Evolutionary conservation across 257 asterid species (phyloP), one percentile per base, ranked within the genome.

Genomic region (Ehretia macrophylla): DNA sequence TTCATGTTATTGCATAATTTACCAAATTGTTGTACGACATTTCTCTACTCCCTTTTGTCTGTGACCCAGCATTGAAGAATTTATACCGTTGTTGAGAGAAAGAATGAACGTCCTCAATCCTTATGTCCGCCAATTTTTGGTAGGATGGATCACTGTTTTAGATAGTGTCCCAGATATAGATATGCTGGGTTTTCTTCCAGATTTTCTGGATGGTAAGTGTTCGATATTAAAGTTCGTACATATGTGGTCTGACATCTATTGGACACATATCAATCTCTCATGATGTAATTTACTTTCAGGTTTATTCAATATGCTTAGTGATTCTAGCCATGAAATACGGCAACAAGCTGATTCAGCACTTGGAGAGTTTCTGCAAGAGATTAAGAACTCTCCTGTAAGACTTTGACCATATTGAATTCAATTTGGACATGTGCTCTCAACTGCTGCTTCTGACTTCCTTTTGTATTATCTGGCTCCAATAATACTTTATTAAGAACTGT

Each of bases 341-440:
- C 99, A 94, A 65, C 99, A 94, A 83, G 97, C 97, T 68, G 99
- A 94, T 90, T 94, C 97, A 14, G 99, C 99, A 27, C 99, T 94
- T 73, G 82, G 95, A 46, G 99, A 94, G 64, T 90, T 94, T 84
- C 97, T 94, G 68, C 97, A 87, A 84, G 99, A 94, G 83, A 94
- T 94, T 64, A 90, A 94, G 73, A 90, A 84, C 77, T 94, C 99
- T 69, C 99, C 99, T 66, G 97, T 94, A 90, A 87, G 97, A 63
- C 56, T 66, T 64, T 55, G 68, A 35, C 64, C 12, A 22, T 39
- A 27, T 27, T 1, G 35, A 39, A 37, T 63, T 54, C 40, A 59
- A 42, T 38, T 48, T 67, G 16, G 47, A 48, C 17, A 18, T 38
- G 37, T 64, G 52, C 50, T 9, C 27, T 19, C 60, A 46, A 21